Conservation (phyloP, 768 basidiomycete genomes). For the Lentinula sp. region DNA sequence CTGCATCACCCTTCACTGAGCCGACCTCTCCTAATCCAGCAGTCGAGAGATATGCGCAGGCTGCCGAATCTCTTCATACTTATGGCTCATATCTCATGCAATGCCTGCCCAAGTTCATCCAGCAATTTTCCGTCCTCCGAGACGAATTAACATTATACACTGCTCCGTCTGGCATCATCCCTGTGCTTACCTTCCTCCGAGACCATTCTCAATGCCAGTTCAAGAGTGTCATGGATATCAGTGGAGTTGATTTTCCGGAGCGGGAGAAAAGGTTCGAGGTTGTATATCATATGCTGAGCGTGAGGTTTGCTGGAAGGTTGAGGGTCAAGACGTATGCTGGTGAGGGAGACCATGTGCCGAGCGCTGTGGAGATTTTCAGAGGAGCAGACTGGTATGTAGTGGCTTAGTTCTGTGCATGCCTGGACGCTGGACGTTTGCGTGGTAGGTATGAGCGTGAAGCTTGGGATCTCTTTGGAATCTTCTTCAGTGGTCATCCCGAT, state of each 20-base stretch:
- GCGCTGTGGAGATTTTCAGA: slow-evolving; percentile 67
- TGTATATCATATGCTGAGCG: slow-evolving; percentile 89
- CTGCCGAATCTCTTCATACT: slow-evolving; percentile 76
- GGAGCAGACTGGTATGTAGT: slow-evolving; percentile 88
- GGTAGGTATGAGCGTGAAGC: slow-evolving; percentile 92
- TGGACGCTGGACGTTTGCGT: background rate
- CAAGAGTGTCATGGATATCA: slow-evolving; percentile 89
- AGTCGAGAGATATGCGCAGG: slow-evolving; percentile 60
- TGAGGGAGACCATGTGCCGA: slow-evolving; percentile 89
- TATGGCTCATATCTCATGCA: slow-evolving; percentile 93
- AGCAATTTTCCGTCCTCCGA: slow-evolving; percentile 95
- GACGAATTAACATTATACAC: slow-evolving; percentile 92
- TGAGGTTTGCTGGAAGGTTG: slow-evolving; percentile 74
- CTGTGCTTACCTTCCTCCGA: slow-evolving; percentile 85
- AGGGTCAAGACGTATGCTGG: slow-evolving; percentile 96
- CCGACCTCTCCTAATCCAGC: slow-evolving; percentile 86
- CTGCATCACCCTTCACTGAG: slow-evolving; percentile 79
- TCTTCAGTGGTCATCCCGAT: slow-evolving; percentile 95
- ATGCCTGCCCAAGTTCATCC: slow-evolving; percentile 93
- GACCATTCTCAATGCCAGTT: slow-evolving; percentile 96
- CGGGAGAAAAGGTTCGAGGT: slow-evolving; percentile 92
- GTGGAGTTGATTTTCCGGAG: slow-evolving; percentile 93
- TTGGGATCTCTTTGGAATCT: slow-evolving; percentile 97
- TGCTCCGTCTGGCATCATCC: slow-evolving; percentile 74
- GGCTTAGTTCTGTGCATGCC: background rate